Conservation (phyloP, 148 eudicot genomes). For the Arbutus unedo region DNA sequence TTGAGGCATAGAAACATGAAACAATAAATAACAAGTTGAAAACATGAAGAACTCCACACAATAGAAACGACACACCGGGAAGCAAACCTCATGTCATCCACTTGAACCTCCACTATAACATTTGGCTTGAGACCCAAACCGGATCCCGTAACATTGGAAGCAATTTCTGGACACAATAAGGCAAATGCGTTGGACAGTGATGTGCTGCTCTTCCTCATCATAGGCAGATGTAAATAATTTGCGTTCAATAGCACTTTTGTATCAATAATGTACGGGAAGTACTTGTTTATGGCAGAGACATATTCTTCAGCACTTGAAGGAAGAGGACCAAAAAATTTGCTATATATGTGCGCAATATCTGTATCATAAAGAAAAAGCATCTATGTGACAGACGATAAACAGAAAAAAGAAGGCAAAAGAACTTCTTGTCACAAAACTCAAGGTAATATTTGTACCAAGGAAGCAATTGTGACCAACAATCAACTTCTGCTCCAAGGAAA, state of each 20-base stretch:
- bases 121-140: slow-evolving; percentile 27
- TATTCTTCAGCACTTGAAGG: slow-evolving; percentile 71
- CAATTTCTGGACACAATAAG: slow-evolving; percentile 69
- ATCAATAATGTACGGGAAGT: slow-evolving; percentile 73
- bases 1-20: not conserved
- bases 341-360: slow-evolving; percentile 86
- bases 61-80: not conserved
- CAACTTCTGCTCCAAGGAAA: slow-evolving; percentile 75
- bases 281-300: slow-evolving; percentile 48
- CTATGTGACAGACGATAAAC: not conserved
- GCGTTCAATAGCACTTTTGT: slow-evolving; percentile 78
- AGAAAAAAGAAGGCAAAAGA: not conserved
- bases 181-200: slow-evolving; percentile 81
- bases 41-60: not conserved
- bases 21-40: not conserved
- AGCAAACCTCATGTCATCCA: slow-evolving; percentile 90
- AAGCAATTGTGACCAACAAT: slow-evolving; percentile 98
- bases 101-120: slow-evolving; percentile 86
- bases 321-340: slow-evolving; percentile 82
- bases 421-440: not conserved
- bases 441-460: slow-evolving; percentile 57
- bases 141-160: slow-evolving; percentile 34
- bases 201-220: slow-evolving; percentile 69
- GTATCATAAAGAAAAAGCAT: slow-evolving; percentile 31
- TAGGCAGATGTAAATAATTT: slow-evolving; percentile 35